Evolutionary conservation across 2,329 filamentous ascomycete species (phyloP).

Genomic region (Pseudomassariella vexata): DNA sequence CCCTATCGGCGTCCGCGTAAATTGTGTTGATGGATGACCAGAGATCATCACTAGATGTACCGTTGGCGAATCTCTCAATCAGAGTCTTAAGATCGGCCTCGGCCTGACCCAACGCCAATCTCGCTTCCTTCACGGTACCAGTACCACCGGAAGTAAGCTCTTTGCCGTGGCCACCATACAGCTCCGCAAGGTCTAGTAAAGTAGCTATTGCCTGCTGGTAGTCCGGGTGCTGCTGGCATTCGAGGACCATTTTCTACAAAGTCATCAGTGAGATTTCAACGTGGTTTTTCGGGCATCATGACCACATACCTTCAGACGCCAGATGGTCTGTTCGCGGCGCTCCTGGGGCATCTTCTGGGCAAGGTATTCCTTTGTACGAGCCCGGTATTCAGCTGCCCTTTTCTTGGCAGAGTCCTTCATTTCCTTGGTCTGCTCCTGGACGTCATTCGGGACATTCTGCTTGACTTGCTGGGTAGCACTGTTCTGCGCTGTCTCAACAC

Average conservation of each 20-base stretch:
- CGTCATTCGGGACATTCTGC: slow-evolving; percentile 60
- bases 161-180: slow-evolving; percentile 73
- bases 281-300: background rate
- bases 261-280: slow-evolving; percentile 13
- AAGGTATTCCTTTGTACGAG: slow-evolving; percentile 63
- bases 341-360: slow-evolving; percentile 85
- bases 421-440: slow-evolving; percentile 42
- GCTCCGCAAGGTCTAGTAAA: slow-evolving; percentile 75
- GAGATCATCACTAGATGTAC: slow-evolving; percentile 81
- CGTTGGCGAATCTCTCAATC: slow-evolving; percentile 93
- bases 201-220: slow-evolving; percentile 91
- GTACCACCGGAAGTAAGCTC: slow-evolving; percentile 57
- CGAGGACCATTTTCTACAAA: slow-evolving; percentile 83
- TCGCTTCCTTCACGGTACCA: slow-evolving; percentile 67
- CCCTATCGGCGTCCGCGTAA: slow-evolving; percentile 79
- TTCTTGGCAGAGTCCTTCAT: slow-evolving; percentile 40
- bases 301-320: slow-evolving; percentile 61
- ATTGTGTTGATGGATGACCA: slow-evolving; percentile 80
- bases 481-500: slow-evolving; percentile 17
- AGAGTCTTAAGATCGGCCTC: slow-evolving; percentile 80
- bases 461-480: slow-evolving; percentile 50
- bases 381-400: slow-evolving; percentile 32
- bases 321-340: slow-evolving; percentile 86
- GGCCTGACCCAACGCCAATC: slow-evolving; percentile 61
- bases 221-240: slow-evolving; percentile 92